Evolutionary conservation across 345 rosid genomes (phyloP).

Genomic region (Salix dunnii): DNA sequence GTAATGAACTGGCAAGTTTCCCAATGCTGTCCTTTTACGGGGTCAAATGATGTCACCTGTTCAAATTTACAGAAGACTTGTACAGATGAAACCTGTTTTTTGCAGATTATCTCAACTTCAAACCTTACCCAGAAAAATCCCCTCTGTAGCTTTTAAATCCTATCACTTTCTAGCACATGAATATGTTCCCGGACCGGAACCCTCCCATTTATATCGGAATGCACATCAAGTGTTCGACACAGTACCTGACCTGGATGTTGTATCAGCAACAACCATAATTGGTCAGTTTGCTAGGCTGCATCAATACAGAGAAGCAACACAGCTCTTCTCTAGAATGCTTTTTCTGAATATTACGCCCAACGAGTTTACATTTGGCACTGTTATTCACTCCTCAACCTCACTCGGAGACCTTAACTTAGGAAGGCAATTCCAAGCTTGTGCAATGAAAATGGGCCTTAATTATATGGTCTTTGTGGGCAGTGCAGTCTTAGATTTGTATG

Average conservation of each 20-base stretch:
- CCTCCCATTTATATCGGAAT: not conserved
- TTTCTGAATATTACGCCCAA: conserved; percentile 51
- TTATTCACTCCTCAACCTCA: conserved; percentile 48
- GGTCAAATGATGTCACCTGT: too few species aligned
- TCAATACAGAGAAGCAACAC: conserved; percentile 42
- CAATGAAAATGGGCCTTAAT: conserved; percentile 56
- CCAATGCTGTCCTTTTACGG: too few species aligned
- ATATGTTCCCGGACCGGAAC: not conserved
- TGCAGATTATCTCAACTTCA: too few species aligned
- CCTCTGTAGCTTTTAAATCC: not conserved
- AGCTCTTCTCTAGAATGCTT: conserved; percentile 50
- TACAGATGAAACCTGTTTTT: too few species aligned
- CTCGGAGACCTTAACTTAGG: conserved; percentile 42
- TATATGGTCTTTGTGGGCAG: conserved; percentile 71
- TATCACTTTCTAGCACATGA: not conserved
- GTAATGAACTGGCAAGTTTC: too few species aligned
- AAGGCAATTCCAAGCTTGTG: conserved; percentile 59
- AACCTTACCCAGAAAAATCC: too few species aligned
- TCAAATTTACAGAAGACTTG: too few species aligned
- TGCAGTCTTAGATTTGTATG: conserved; percentile 54
- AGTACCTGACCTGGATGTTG: conserved; percentile 45
- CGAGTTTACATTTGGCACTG: conserved; percentile 70
- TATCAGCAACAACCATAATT: conserved; percentile 52
- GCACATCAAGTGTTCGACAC: conserved; percentile 44
- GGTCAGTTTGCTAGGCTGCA: conserved; percentile 43